Conservation (phyloP, 2,329 filamentous ascomycete genomes). For the Ceratocystis harringtonii region DNA sequence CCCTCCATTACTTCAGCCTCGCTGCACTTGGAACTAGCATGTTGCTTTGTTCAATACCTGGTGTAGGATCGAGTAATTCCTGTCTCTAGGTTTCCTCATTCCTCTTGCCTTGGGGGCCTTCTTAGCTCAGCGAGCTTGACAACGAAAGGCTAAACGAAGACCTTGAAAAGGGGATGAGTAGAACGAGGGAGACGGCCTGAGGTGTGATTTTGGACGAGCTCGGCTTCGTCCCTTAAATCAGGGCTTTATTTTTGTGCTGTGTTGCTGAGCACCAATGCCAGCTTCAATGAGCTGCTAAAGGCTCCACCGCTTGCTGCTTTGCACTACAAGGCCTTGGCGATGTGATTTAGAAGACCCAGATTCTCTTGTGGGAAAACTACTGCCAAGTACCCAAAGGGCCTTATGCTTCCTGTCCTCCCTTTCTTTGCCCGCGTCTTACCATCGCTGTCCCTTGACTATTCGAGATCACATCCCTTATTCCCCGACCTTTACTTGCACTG, state of each 20-base stretch:
- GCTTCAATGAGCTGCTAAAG: neutral
- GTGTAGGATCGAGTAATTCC: neutral
- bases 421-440: too few relatives aligned
- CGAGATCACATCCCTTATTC: too few relatives aligned
- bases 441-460: too few relatives aligned
- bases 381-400: too few relatives aligned
- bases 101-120: neutral
- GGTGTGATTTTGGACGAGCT: neutral
- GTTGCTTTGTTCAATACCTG: neutral
- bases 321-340: too few relatives aligned
- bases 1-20: neutral
- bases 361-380: too few relatives aligned
- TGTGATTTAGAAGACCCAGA: too few relatives aligned
- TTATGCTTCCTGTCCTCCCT: too few relatives aligned
- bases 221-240: neutral
- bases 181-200: neutral
- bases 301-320: neutral
- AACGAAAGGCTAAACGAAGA: neutral
- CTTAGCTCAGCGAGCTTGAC: neutral
- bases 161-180: neutral
- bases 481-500: neutral
- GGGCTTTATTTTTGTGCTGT: neutral
- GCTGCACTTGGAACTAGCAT: neutral
- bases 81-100: neutral
- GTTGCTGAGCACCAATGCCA: neutral